Evolutionary conservation across 1,139 yeast species (phyloP), one percentile per base, ranked within the genome.

Genomic region (Yamadazyma blattariae): DNA sequence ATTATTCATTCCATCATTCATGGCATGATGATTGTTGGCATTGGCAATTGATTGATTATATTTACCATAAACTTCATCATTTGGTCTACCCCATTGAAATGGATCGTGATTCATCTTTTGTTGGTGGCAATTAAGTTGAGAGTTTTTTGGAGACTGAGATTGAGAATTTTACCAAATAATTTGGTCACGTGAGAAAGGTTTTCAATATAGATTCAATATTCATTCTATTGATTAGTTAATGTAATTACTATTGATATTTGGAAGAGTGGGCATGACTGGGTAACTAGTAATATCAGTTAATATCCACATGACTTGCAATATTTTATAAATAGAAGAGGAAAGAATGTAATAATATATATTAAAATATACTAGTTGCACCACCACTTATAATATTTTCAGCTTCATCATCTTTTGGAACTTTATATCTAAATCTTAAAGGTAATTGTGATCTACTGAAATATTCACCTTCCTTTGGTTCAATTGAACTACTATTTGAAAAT

Each of bases 21-120:
- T 42, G 76, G 30, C 33, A 26, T 12, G 73, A 72, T n/a, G 7
- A n/a, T 23, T 23, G 13, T 13, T 3, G 4, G 25, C 25, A 45
- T 79, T 66, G 44, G 95, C 89, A 56, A 89, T 87, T 32, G 73
- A 63, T 33, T 70, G 66, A 59, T 84, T 85, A 64, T 89, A 92
- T 11, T 68, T 59, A 12, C 98, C 98, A 54, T 92, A 92, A 3
- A 80, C 72, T 33, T 75, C 79, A 57, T 84, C 80, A 35, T 82
- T 72, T 41, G 97, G 97, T 64, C 97, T 85, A 15, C 97, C 98
- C 98, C 98, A 92, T 50, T 75, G 73, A 51, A 72, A 82, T 48
- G 96, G 97, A 71, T 85, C 87, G 88, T 92, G 97, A 56, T 92
- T 86, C 98, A 92, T 90, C 11, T 20, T 23, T 29, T 39, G 34